phyloP scores from a whole-genome alignment of 768 basidiomycete genomes.

The Leccinum rimulosum region DNA sequence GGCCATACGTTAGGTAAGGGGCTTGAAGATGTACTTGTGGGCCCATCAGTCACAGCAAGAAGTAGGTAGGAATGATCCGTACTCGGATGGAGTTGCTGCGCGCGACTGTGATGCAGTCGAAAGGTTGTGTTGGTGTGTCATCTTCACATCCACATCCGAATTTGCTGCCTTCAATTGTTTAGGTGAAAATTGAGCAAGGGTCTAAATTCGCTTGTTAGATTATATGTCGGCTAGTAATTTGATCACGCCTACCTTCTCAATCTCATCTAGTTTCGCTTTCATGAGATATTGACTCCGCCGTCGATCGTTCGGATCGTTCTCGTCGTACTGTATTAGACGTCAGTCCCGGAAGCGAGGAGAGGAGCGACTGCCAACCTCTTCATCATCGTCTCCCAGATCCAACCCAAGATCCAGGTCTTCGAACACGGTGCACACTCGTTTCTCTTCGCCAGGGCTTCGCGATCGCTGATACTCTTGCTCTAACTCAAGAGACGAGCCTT shows the following conservation, averaged over 20 bases:
- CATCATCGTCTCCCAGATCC: constrained; percentile 40
- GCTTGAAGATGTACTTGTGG: constrained; percentile 10
- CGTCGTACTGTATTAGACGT: constrained; percentile 51
- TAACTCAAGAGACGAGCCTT: constrained; percentile 24
- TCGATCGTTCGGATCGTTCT: constrained; percentile 69
- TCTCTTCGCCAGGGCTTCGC: constrained; percentile 40
- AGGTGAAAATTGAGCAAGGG: constrained; percentile 67
- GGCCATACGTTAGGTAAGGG: constrained; percentile 37
- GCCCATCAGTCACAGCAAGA: constrained; percentile 11
- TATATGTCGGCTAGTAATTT: neutral
- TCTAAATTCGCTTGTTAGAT: constrained; percentile 36
- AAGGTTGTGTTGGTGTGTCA: constrained; percentile 17
- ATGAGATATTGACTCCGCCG: constrained; percentile 68
- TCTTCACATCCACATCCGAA: constrained; percentile 21
- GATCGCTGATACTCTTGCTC: constrained; percentile 29
- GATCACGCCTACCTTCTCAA: constrained; percentile 56
- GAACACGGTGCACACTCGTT: constrained; percentile 45
- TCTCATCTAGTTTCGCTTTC: constrained; percentile 58
- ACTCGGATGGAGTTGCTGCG: constrained; percentile 15
- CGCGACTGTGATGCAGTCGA: constrained; percentile 15
- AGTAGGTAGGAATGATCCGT: constrained; percentile 14
- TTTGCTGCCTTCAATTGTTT: constrained; percentile 32
- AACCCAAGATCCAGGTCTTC: constrained; percentile 46
- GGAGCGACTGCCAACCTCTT: constrained; percentile 34
- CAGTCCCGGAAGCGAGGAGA: constrained; percentile 10